phyloP scores from a whole-genome alignment of 768 basidiomycete genomes.

The Russula olivacea region DNA sequence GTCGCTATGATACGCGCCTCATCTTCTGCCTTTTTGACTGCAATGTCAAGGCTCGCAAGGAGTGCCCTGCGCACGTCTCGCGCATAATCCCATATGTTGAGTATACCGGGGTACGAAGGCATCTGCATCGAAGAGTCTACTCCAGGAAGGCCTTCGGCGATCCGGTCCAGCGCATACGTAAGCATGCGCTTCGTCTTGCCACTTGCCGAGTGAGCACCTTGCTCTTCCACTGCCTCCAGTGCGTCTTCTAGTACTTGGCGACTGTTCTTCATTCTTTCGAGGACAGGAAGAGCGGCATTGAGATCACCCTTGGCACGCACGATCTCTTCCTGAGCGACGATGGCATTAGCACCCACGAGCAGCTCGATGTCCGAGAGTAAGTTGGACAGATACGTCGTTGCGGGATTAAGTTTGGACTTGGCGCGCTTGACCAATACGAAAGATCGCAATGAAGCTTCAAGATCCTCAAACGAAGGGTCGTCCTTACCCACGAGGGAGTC shows the following conservation, averaged over 20 bases:
- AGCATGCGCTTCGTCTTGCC: slow-evolving; percentile 55
- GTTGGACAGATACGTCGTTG: slow-evolving; percentile 83
- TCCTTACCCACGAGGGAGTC: slow-evolving; percentile 77
- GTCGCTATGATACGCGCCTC: slow-evolving; percentile 69
- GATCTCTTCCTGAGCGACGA: slow-evolving; percentile 77
- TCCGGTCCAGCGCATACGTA: slow-evolving; percentile 61
- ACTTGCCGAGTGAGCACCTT: slow-evolving; percentile 49
- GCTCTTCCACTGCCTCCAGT: slow-evolving; percentile 76
- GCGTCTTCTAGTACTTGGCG: slow-evolving; percentile 72
- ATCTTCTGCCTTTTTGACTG: slow-evolving; percentile 74
- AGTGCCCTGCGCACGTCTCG: slow-evolving; percentile 69
- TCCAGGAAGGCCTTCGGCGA: slow-evolving; percentile 70
- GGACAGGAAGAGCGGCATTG: slow-evolving; percentile 62
- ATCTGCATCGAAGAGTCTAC: slow-evolving; percentile 47
- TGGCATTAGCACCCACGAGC: slow-evolving; percentile 77
- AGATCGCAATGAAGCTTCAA: slow-evolving; percentile 84
- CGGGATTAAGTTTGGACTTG: slow-evolving; percentile 95
- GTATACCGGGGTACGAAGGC: slow-evolving; percentile 78
- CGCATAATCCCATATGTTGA: slow-evolving; percentile 82
- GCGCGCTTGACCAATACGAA: slow-evolving; percentile 94
- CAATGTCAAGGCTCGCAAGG: slow-evolving; percentile 75
- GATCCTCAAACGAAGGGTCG: slow-evolving; percentile 72
- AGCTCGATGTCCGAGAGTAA: slow-evolving; percentile 88
- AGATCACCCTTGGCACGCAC: slow-evolving; percentile 67
- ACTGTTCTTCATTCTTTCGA: slow-evolving; percentile 80